A percentile compares a stretch with the other conserved stretches of the same genome.
Evolutionary conservation across 1,284 basidiomycete species (phyloP).

Genomic region (Apiotrichum laibachii): DNA sequence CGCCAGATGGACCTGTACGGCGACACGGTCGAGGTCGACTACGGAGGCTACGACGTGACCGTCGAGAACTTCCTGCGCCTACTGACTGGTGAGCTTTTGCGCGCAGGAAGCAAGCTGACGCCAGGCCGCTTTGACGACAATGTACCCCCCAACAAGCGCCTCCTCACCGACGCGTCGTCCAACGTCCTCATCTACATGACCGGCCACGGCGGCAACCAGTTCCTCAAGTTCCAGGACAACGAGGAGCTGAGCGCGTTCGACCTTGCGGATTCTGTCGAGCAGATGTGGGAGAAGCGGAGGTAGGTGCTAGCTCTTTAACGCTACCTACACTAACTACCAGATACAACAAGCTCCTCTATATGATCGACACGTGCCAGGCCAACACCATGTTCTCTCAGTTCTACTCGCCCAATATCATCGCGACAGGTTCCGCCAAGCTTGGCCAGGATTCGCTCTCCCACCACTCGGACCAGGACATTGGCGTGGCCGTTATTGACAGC

Average conservation of each 20-base stretch:
- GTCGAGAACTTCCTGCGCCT: slow-evolving; percentile 93
- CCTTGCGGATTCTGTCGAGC: slow-evolving; percentile 92
- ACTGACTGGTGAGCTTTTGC: slow-evolving; percentile 65
- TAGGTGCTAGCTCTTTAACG: slow-evolving; percentile 45
- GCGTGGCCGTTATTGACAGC: slow-evolving; percentile 91
- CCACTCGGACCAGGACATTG: slow-evolving; percentile 87
- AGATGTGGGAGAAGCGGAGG: slow-evolving; percentile 97
- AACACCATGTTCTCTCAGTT: slow-evolving; percentile 93
- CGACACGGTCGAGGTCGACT: slow-evolving; percentile 95
- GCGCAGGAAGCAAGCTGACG: slow-evolving; percentile 52
- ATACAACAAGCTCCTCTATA: slow-evolving; percentile 96
- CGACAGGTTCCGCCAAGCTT: slow-evolving; percentile 84
- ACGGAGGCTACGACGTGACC: slow-evolving; percentile 94
- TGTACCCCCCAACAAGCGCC: slow-evolving; percentile 84
- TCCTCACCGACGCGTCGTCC: slow-evolving; percentile 84
- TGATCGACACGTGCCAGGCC: slow-evolving; percentile 98
- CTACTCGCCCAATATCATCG: slow-evolving; percentile 92
- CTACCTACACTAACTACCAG: slow-evolving; percentile 52
- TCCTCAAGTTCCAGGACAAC: slow-evolving; percentile 98
- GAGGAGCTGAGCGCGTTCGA: slow-evolving; percentile 97
- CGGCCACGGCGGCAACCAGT: slow-evolving; percentile 96
- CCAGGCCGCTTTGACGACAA: slow-evolving; percentile 63
- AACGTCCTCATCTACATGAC: slow-evolving; percentile 99
- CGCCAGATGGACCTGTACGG: slow-evolving; percentile 86
- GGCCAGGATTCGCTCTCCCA: slow-evolving; percentile 96